phyloP scores from a whole-genome alignment of 2,329 filamentous ascomycete species.

The Hymenoscyphus fructigenus region DNA sequence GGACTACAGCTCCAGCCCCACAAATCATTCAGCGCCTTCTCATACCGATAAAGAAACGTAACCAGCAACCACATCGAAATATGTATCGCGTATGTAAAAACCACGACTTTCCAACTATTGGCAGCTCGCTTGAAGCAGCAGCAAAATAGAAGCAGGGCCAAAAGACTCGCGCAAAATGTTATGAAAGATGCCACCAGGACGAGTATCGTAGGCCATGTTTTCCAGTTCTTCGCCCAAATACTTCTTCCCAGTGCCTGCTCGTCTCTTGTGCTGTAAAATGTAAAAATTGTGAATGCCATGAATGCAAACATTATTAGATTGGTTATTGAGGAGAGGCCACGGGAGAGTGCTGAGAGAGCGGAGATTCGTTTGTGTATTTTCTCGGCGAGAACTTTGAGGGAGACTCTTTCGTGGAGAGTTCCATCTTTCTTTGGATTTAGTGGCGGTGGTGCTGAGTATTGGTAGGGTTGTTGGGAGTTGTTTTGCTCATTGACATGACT shows the following conservation, averaged over 20 bases:
- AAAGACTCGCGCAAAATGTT: conserved; percentile 5
- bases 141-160: conserved; percentile 5
- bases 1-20: conserved; percentile 12
- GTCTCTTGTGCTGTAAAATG: conserved; percentile 7
- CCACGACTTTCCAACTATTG: conserved; percentile 10
- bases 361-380: not conserved
- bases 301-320: conserved; percentile 10
- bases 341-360: not conserved
- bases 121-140: conserved; percentile 10
- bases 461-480: not conserved
- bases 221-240: conserved; percentile 7
- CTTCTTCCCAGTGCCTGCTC: conserved; percentile 3
- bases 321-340: conserved; percentile 3
- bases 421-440: not conserved
- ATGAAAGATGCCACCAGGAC: conserved; percentile 4
- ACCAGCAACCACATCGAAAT: conserved; percentile 7
- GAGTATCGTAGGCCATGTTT: conserved; percentile 10
- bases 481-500: not conserved
- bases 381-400: not conserved
- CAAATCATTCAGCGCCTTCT: conserved; percentile 9
- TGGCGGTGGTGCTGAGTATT: not conserved
- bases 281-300: conserved; percentile 9
- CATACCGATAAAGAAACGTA: conserved; percentile 7
- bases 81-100: conserved; percentile 3
- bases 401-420: not conserved